Conservation (phyloP, 208 protist genomes). For the Acanthamoeba quina region DNA sequence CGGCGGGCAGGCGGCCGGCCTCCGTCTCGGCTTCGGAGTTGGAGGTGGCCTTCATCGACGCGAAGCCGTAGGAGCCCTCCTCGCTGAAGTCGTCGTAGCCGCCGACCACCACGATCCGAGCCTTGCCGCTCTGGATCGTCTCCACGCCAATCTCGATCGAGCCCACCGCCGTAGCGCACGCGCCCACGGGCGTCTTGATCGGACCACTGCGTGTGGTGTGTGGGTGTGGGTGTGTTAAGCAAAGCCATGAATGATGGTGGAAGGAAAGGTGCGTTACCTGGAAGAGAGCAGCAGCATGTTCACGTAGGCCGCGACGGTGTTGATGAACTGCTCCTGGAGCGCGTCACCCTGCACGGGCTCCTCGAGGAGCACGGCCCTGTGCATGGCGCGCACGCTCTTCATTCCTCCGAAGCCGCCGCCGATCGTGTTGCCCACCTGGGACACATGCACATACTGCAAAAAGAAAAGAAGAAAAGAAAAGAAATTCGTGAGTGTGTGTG, state of each 20-base stretch:
- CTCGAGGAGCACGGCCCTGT: conserved; percentile 86
- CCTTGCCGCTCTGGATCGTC: conserved; percentile 85
- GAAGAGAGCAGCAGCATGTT: conserved; percentile 90
- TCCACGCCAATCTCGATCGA: conserved; percentile 90
- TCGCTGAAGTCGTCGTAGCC: conserved; percentile 91
- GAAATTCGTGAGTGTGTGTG: not conserved
- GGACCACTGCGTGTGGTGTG: conserved; percentile 79
- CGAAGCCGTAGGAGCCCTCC: conserved; percentile 88
- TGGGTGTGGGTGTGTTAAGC: too few species aligned
- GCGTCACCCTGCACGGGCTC: conserved; percentile 84
- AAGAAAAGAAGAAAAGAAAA: not conserved
- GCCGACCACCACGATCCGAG: conserved; percentile 85
- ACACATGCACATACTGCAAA: conserved; percentile 88
- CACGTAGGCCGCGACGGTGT: conserved; percentile 91
- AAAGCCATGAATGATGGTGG: too few species aligned
- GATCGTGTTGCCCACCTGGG: conserved; percentile 89
- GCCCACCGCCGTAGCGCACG: conserved; percentile 90
- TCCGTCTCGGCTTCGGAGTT: conserved; percentile 82
- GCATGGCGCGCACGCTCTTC: conserved; percentile 81
- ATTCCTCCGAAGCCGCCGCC: conserved; percentile 90
- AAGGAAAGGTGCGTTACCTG: not conserved
- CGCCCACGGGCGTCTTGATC: conserved; percentile 92
- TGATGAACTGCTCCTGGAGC: conserved; percentile 91
- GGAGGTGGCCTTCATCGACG: conserved; percentile 88
- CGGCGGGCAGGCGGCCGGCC: conserved; percentile 82